phyloP scores from a whole-genome alignment of 2,329 filamentous ascomycete species.

The Phoma sp. region DNA sequence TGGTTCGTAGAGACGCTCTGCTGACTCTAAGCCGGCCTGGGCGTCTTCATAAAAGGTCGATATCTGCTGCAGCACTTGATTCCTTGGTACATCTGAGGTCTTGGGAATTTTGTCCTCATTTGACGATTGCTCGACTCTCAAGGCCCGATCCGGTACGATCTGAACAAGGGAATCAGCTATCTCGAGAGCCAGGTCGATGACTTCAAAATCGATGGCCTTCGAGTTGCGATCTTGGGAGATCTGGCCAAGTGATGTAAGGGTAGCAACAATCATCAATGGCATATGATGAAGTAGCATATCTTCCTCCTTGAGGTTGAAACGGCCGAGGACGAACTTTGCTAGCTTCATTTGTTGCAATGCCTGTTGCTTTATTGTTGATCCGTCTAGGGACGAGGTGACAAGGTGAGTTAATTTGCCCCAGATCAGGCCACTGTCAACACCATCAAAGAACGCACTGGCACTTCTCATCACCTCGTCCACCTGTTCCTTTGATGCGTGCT shows the following conservation, averaged over 20 bases:
- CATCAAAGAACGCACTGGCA: slow-evolving; percentile 95
- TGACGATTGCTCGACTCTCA: slow-evolving; percentile 23
- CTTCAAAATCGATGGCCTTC: slow-evolving; percentile 20
- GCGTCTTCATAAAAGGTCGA: slow-evolving; percentile 45
- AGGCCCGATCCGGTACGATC: slow-evolving; percentile 46
- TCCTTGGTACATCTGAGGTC: slow-evolving; percentile 11
- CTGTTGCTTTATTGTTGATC: slow-evolving; percentile 40
- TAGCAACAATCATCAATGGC: slow-evolving; percentile 74
- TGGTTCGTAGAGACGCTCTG: slow-evolving; percentile 38
- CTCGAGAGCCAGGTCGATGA: slow-evolving; percentile 41
- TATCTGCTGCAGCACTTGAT: slow-evolving; percentile 30
- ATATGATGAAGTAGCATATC: slow-evolving; percentile 92
- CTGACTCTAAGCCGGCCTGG: slow-evolving; percentile 45
- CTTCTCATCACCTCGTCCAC: slow-evolving; percentile 89
- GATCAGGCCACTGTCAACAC: slow-evolving; percentile 91
- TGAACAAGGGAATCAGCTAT: slow-evolving; percentile 49
- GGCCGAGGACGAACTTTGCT: slow-evolving; percentile 79
- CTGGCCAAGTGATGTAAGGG: slow-evolving; percentile 58
- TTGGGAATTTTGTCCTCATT: slow-evolving; percentile 12
- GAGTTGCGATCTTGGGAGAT: slow-evolving; percentile 29
- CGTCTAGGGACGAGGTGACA: slow-evolving; percentile 58
- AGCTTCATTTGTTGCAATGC: slow-evolving; percentile 71
- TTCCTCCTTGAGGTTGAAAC: slow-evolving; percentile 94
- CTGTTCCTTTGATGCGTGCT: slow-evolving; percentile 69
- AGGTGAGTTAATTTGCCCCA: slow-evolving; percentile 82